Evolutionary conservation across 805 yeast genomes (phyloP), one percentile per base, ranked within the genome.

Genomic region (Cyberlindnera saturnus): DNA sequence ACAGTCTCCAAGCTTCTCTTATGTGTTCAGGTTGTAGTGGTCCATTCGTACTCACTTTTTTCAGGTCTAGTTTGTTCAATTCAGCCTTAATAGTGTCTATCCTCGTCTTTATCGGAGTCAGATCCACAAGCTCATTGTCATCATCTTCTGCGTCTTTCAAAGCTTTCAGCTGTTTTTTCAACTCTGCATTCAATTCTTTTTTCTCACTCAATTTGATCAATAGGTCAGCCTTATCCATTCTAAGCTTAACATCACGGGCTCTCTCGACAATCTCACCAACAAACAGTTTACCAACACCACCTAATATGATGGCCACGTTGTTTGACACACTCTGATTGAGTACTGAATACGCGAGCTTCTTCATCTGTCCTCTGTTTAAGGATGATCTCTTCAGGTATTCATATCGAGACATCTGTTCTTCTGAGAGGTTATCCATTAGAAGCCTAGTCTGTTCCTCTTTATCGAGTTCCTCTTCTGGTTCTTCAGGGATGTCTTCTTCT

Each of bases 241-340:
- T 69, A 42, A 73, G 68, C 57, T 86, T 90, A 1, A 86, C 78
- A 41, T 79, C 83, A 48, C 82, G 72, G 0, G 96, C 95, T 54
- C 78, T 71, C 48, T 90, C 95, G 11, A 90, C 83, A 15, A 90
- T 75, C 53, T 90, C 97, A 11, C 96, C 96, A n/a, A 89, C 74
- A 59, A 86, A 82, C 53, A 87, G 85, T 59, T 90, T 90, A 2
- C 95, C 85, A 43, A 88, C 74, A 61, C 96, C 96, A 6, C 91
- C 86, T 38, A 90, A 63, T 8, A 88, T 81, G 41, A 86, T 81
- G 0, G 95, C 85, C 18, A 88, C 82, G 48, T 84, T 85, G 45
- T 77, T 86, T 2, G 91, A 81, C 10, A 89, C 79, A 37, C 82
- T 79, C 59, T 89, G 96, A 35, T 88, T 89, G 39, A 87, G 67